Base-by-base conservation (phyloP, 441 rosid species). In the Gossypium trilobum region DNA sequence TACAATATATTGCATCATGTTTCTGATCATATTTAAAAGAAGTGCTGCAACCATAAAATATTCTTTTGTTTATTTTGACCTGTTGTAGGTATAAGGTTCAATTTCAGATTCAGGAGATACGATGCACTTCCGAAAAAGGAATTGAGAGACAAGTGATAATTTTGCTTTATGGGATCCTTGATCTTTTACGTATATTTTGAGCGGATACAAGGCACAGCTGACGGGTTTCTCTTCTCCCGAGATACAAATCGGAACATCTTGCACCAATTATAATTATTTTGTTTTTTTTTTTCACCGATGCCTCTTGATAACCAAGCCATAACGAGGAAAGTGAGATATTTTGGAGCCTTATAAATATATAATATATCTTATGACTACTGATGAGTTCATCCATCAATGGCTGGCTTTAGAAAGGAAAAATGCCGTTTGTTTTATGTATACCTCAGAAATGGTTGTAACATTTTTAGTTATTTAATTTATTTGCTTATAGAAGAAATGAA, bases 101-200 rank as follows among this genome's bases (percentile, higher is more conserved):
- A 86, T 62, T 88, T 84, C 81, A 82, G 97, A 86, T 85, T 89
- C 75, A 83, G 91, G 80, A 86, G 92, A 77, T 81, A 44, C 71
- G 99, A 92, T 78, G 72, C 82, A 57, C 98, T 92, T 39, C 99
- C 97, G 0, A 95, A 85, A 71, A 83, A 82, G 81, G 97, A 92
- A 79, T 50, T 85, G 70, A 96, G 83, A n/a, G 92, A 91, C 63
- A 89, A 87, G 83, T 95, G 79, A 84, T 73, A 72, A 10, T 46
- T 55, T 44, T 19, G 46, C 17, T 48, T 11, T 8, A n/a, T 11
- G 22, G 27, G 6, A 31, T 36, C 48, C 22, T 17, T 48, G 19
- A 67, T 56, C 59, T 67, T 46, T 64, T 65, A 62, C 23, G 55
- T 46, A 29, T 56, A 13, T 19, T 62, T 5, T 33, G 55, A 72